A percentile compares a stretch with the other conserved stretches of the same genome.
phyloP scores from a whole-genome alignment of 768 basidiomycete genomes.

The Daedaleopsis sinensis region DNA sequence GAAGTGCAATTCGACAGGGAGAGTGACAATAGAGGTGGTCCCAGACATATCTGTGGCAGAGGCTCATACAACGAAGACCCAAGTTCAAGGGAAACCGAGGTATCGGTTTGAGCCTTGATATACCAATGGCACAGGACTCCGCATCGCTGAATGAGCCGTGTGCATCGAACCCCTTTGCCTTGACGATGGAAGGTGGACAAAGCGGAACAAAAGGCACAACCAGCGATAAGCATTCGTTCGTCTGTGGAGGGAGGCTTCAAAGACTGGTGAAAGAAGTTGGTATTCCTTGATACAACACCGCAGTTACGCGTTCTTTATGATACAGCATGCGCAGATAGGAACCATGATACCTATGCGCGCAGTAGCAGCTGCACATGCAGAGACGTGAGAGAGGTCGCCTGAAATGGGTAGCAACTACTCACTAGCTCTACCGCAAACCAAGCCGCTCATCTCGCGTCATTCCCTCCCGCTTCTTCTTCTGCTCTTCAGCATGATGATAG shows the following conservation, averaged over 20 bases:
- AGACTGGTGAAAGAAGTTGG: too few relatives aligned
- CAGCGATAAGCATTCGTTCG: too few relatives aligned
- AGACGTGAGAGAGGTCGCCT: background rate
- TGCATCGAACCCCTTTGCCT: too few relatives aligned
- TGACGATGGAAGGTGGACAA: background rate
- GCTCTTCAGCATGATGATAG: slow-evolving; percentile 37
- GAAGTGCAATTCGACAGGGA: slow-evolving; percentile 26
- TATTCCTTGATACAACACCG: too few relatives aligned
- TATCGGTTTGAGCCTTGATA: background rate
- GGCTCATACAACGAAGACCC: background rate
- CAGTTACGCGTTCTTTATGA: too few relatives aligned
- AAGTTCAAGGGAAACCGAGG: background rate
- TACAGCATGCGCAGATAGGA: too few relatives aligned
- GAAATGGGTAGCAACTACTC: background rate
- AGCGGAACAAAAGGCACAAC: background rate
- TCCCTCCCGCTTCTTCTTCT: slow-evolving; percentile 37
- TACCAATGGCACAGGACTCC: background rate
- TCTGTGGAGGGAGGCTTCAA: too few relatives aligned
- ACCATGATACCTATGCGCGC: background rate
- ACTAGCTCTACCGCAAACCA: slow-evolving; percentile 26
- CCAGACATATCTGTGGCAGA: background rate
- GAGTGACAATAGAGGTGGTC: background rate
- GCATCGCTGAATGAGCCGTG: too few relatives aligned
- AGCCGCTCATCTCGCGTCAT: slow-evolving; percentile 39
- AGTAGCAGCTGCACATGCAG: background rate